Evolutionary conservation across 768 basidiomycete species (phyloP), one percentile per base, ranked within the genome.

Genomic region (Lepiota subincarnata): DNA sequence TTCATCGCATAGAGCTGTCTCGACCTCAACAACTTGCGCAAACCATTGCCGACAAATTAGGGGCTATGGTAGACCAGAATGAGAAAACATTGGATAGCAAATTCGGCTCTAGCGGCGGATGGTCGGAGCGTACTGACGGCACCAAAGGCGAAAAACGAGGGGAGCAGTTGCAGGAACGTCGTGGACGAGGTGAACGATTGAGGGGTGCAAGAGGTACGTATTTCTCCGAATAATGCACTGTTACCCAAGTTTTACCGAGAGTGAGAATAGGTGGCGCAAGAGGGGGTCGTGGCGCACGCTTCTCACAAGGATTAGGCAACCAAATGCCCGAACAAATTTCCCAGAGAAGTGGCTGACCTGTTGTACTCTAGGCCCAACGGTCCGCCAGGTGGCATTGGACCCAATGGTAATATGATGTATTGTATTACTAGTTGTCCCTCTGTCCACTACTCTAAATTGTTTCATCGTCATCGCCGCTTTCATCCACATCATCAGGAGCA

Each of bases 21-120:
- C 87, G 91, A 42, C 77, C 87, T 3, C 97, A 99, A 68, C 88
- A 93, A 66, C 76, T 98, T n/a, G 86, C 92, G 1, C 88, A 89
- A 63, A 81, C 83, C 37, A 79, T 99, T 39, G 88, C 96, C 5
- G 95, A 98, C 62, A 91, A 92, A 70, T 80, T 95, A 16, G 84
- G 79, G 20, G 76, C 79, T 16, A 77, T 98, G 81, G 85, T 94
- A 4, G 94, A 98, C 63, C 87, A 90, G 60, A 96, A 92, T 62
- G 94, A 98, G 70, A 96, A 95, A 74, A 74, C 81, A 1, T 71
- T 97, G 42, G 94, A 97, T 66, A 64, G 77, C 59, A 95, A 93
- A 67, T 81, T 94, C 60, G 92, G 92, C 47, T 80, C 80, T 4
- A 69, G 73, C 35, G 68, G 74, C 35, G 78, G 75, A 6, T 88